phyloP scores from a whole-genome alignment of 305 asterid genomes.

The Fraxinus angustifolia region DNA sequence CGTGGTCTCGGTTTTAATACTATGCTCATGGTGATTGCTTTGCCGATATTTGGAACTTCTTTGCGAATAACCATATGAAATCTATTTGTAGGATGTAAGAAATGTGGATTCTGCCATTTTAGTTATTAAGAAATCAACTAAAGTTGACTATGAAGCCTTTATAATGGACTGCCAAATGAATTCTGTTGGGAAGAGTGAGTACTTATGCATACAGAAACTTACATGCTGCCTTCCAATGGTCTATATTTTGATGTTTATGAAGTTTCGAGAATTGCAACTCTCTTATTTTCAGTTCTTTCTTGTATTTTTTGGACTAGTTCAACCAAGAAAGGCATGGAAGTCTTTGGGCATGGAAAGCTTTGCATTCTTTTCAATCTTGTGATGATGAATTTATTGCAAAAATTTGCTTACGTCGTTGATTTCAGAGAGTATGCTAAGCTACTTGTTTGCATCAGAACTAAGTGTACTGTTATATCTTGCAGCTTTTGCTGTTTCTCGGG shows the following conservation, averaged over 20 bases:
- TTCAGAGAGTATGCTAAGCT: not conserved
- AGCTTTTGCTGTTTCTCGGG: slow-evolving; percentile 86
- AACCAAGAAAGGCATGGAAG: no score
- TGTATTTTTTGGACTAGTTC: not conserved
- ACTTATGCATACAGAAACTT: not conserved
- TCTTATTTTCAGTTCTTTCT: not conserved
- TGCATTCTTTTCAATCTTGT: no score
- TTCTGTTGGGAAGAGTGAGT: not conserved
- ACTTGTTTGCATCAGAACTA: not conserved
- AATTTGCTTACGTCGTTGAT: not conserved
- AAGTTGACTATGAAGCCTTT: not conserved
- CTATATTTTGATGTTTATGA: not conserved
- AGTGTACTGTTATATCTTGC: slow-evolving; percentile 29
- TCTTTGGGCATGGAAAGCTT: no score
- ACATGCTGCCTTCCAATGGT: not conserved
- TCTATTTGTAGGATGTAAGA: not conserved
- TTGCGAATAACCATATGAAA: not conserved
- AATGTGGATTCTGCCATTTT: not conserved
- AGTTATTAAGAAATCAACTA: not conserved
- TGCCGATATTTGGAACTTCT: not conserved
- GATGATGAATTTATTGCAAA: no score
- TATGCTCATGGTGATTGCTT: not conserved
- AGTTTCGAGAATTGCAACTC: not conserved
- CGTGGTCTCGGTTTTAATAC: not conserved
- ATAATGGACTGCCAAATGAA: not conserved